Conservation (phyloP, 768 basidiomycete species). For the Coprinopsis marcescibilis region DNA sequence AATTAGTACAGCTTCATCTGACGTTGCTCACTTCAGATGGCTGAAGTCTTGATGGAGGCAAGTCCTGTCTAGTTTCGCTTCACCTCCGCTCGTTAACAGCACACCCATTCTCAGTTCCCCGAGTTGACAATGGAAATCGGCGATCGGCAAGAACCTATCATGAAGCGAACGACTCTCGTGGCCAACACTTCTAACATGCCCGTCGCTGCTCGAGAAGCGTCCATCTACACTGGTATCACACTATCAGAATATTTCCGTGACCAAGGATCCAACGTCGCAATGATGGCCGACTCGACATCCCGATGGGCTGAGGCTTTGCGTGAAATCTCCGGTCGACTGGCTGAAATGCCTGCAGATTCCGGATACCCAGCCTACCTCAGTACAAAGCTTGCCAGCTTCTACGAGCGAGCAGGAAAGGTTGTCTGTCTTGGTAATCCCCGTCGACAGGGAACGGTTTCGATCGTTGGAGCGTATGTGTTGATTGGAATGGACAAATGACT, state of each 20-base stretch:
- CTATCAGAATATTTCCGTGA: conserved; percentile 99
- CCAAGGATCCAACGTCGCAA: conserved; percentile 93
- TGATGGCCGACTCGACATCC: conserved; percentile 99
- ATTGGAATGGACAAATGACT: not conserved
- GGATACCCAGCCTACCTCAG: conserved; percentile 97
- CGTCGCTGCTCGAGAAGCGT: conserved; percentile 97
- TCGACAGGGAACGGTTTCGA: conserved; percentile 91
- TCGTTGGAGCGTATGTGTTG: conserved; percentile 90
- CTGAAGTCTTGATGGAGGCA: conserved; percentile 98
- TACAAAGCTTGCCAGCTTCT: conserved; percentile 96
- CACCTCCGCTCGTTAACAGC: not conserved
- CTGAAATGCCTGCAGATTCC: conserved; percentile 99
- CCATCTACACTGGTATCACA: conserved; percentile 99
- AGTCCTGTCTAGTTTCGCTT: conserved; percentile 13
- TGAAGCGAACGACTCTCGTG: conserved; percentile 98
- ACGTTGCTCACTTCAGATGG: conserved; percentile 52
- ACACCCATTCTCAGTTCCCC: conserved; percentile 54
- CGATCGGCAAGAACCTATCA: conserved; percentile 96
- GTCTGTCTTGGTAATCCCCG: conserved; percentile 84
- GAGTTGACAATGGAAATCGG: conserved; percentile 88
- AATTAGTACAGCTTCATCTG: not conserved
- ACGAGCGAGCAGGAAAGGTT: conserved; percentile 97
- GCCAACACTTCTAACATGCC: conserved; percentile 99
- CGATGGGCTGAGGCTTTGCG: conserved; percentile 99
- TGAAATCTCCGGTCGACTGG: conserved; percentile 98